These are phyloP conservation scores for Vanrija sp. DNA, from an alignment of 1,284 basidiomycete species.

Conservation along the genomic window DNA sequence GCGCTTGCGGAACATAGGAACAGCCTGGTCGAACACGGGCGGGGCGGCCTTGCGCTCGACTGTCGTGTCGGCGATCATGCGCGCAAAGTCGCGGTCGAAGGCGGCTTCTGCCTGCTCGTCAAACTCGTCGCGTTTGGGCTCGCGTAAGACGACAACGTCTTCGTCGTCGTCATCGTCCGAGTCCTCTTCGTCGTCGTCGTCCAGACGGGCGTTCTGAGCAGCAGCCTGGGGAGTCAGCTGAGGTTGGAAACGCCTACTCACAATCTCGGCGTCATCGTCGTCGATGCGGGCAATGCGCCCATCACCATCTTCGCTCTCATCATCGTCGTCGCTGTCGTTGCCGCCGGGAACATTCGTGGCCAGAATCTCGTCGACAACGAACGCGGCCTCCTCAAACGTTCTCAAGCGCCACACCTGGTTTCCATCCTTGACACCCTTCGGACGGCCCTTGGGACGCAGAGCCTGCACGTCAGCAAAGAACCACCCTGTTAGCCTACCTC, in stretches of 20 bases:
- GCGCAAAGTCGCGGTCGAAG: slow-evolving; percentile 92
- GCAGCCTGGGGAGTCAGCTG: not conserved
- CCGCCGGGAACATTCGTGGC: slow-evolving; percentile 58
- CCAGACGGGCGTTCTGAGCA: not conserved
- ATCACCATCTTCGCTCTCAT: slow-evolving; percentile 3
- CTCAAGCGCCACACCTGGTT: slow-evolving; percentile 54
- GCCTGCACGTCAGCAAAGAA: slow-evolving; percentile 53
- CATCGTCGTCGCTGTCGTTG: slow-evolving; percentile 14
- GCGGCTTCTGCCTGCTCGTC: slow-evolving; percentile 82
- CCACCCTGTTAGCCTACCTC: slow-evolving; percentile 57
- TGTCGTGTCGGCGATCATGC: slow-evolving; percentile 84
- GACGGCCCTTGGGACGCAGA: slow-evolving; percentile 65
- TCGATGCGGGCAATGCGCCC: not conserved
- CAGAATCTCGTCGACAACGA: slow-evolving; percentile 84
- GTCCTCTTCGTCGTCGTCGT: slow-evolving; percentile 49
- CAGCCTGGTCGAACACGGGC: slow-evolving; percentile 79
- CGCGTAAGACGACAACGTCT: slow-evolving; percentile 58
- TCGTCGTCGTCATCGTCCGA: slow-evolving; percentile 57
- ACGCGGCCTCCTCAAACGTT: slow-evolving; percentile 75
- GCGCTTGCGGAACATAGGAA: slow-evolving; percentile 61
- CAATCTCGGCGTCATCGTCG: slow-evolving; percentile 18
- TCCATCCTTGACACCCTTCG: slow-evolving; percentile 17
- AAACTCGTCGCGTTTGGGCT: slow-evolving; percentile 41
- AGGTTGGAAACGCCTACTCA: not conserved
- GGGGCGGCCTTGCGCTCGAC: slow-evolving; percentile 74